Conservation (phyloP, 108 stramenopile species). For the Hondaea fermentalgiana region DNA sequence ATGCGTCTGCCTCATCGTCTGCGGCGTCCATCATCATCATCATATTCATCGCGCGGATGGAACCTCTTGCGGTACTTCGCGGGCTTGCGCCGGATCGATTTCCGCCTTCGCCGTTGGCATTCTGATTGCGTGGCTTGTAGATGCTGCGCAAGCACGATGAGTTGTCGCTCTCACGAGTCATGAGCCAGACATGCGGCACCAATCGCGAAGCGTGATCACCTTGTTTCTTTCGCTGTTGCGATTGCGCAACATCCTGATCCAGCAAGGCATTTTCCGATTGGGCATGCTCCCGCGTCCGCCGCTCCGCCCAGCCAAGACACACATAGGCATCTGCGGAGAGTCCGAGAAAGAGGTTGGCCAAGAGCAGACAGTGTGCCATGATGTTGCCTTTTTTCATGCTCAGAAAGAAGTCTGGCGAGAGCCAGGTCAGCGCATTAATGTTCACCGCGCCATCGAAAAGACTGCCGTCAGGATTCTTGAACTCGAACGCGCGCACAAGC, state of each 20-base stretch:
- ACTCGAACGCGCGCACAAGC: neutral
- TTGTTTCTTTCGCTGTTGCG: neutral
- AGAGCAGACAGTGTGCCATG: neutral
- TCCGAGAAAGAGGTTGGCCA: conserved; percentile 14
- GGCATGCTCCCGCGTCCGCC: neutral
- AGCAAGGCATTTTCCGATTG: too few relatives aligned
- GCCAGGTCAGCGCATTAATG: neutral
- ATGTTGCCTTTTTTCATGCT: neutral
- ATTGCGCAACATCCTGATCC: too few relatives aligned
- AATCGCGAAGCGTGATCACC: neutral
- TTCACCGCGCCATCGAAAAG: neutral
- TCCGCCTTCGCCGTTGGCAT: neutral
- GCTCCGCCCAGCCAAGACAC: neutral
- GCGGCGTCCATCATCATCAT: too few relatives aligned
- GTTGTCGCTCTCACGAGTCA: neutral
- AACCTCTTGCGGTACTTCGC: too few relatives aligned
- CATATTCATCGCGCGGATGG: too few relatives aligned
- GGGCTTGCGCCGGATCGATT: neutral
- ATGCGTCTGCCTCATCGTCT: too few relatives aligned
- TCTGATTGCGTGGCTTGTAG: neutral
- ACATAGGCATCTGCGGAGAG: neutral
- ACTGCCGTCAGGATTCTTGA: neutral
- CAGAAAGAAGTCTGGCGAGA: conserved; percentile 7
- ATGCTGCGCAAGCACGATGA: neutral
- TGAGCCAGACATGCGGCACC: neutral